Conservation (phyloP, 2,329 filamentous ascomycete genomes). For the Nigrospora osmanthi region DNA sequence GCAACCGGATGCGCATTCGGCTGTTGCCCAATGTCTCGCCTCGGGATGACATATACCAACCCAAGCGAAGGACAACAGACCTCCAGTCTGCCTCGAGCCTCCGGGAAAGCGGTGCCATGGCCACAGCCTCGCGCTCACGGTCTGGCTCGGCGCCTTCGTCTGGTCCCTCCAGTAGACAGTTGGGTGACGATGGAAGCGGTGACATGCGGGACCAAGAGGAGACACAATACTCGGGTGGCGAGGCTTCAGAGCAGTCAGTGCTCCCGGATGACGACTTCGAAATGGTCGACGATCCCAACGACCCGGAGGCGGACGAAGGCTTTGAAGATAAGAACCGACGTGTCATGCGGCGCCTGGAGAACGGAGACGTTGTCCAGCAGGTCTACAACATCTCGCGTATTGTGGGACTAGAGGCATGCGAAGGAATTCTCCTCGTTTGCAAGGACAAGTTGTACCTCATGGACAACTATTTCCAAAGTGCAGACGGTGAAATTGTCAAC, state of each 20-base stretch:
- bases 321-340: constrained; percentile 98
- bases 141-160: constrained; percentile 4
- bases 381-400: constrained; percentile 95
- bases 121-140: constrained; percentile 1
- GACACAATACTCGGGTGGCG: constrained; percentile 13
- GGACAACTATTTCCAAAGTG: constrained; percentile 92
- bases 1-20: constrained; percentile 88
- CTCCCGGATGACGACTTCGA: constrained; percentile 86
- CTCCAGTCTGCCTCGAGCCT: constrained; percentile 24
- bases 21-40: constrained; percentile 70
- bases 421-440: constrained; percentile 87
- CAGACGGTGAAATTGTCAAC: constrained; percentile 93
- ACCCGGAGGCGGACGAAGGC: constrained; percentile 64
- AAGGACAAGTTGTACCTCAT: constrained; percentile 90
- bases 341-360: constrained; percentile 88
- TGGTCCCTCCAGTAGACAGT: background rate
- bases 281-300: constrained; percentile 86
- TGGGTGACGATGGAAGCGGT: no score
- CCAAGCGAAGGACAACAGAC: constrained; percentile 62
- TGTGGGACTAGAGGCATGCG: constrained; percentile 84
- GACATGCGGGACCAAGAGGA: background rate
- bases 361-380: constrained; percentile 84
- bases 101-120: constrained; percentile 17
- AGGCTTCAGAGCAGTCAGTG: constrained; percentile 17
- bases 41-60: constrained; percentile 68